Base-by-base conservation (phyloP, 371 early-diverging fungal genomes). In the Coemansia sp. region DNA sequence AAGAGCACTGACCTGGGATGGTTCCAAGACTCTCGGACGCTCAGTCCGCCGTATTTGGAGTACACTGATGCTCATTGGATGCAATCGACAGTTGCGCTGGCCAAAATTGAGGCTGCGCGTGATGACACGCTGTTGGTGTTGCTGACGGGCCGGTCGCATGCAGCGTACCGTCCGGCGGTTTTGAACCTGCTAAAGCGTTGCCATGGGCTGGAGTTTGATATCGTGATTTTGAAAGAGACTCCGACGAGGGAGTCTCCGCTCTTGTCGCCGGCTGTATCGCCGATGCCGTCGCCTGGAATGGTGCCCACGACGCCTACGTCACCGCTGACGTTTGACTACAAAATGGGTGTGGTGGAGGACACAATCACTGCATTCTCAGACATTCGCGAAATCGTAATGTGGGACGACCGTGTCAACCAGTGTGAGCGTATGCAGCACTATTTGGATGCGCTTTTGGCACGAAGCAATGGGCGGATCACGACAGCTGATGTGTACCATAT, bases 21-120 rank as follows among this genome's bases (percentile, higher is more conserved):
- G 93, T 93, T 90, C 84, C 73, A 85, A 18, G 93, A 91, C 68
- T 69, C 85, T 4, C 82, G 88, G 2, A 90, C 91, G 8, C 83
- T 91, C 12, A 75, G 80, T 25, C 60, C 69, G 21, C 88, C 88
- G 7, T 85, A 80, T 56, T 66, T 88, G 9, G 82, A 84, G 21
- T 65, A 71, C 47, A 61, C 69, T 1, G 52, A 57, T 30, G 33
- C 51, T 39, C 67, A 72, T 47, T 82, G 79, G 80, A 65, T 73
- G 18, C 21, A 26, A 8, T 42, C 60, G n/a, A 65, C 70, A 16
- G 73, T 62, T 25, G 4, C n/a, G 28, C 65, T 58, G 54, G 70
- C 57, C 6, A 72, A 67, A 26, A 20, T 33, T 3, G 83, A 83
- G 23, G 66, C 82, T 5, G 50, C 23, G 16, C 82, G 85, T 57